phyloP scores from a whole-genome alignment of 1,139 yeast genomes.

The Debaryomyces nepalensis region DNA sequence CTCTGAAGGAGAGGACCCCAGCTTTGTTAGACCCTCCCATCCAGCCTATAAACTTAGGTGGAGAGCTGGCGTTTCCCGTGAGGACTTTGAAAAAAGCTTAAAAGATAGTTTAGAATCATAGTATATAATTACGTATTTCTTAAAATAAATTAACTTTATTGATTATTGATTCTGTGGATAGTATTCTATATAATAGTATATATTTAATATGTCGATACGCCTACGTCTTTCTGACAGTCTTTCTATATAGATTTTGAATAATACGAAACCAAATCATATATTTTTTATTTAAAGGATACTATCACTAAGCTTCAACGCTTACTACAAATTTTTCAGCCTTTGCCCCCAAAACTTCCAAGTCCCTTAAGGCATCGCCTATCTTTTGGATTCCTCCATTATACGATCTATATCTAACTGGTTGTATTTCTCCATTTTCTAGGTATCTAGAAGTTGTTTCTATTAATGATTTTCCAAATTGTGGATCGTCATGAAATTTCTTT shows the following conservation, averaged over 20 bases:
- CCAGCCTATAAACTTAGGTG: constrained; percentile 47
- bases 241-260: too few species aligned
- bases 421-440: constrained; percentile 28
- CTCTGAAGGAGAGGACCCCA: constrained; percentile 27
- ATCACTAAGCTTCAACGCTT: constrained; percentile 14
- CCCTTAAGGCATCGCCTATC: constrained; percentile 38
- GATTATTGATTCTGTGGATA: too few species aligned
- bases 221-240: too few species aligned
- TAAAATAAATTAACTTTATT: too few species aligned
- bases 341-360: constrained; percentile 45
- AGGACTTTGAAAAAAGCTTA: constrained; percentile 35
- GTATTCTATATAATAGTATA: too few species aligned
- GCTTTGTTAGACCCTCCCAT: constrained; percentile 31
- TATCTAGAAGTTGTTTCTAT: constrained; percentile 37
- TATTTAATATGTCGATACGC: too few species aligned
- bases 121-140: too few species aligned
- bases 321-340: constrained; percentile 49
- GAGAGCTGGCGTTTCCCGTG: constrained; percentile 41
- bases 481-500: constrained; percentile 49
- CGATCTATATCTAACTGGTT: constrained; percentile 38
- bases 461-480: constrained; percentile 38
- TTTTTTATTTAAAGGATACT: neutral
- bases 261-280: too few species aligned
- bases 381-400: constrained; percentile 40
- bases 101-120: constrained; percentile 1